These are phyloP conservation scores for Chlorella vulgaris DNA, from an alignment of 139 green algal genomes.

Conservation along the genomic window DNA sequence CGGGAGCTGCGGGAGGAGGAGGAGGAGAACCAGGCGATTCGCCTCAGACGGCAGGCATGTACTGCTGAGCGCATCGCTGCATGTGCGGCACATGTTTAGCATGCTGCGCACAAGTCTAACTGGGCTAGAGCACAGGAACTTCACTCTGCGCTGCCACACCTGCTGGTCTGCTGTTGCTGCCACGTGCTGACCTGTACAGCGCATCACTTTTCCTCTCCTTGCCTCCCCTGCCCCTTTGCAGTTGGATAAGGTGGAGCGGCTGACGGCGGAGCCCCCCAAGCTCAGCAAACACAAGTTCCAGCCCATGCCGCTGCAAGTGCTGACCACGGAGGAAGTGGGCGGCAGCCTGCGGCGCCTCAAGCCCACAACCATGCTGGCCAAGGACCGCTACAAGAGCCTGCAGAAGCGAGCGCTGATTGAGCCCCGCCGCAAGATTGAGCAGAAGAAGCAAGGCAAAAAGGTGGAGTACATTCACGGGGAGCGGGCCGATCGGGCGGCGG, in stretches of 20 bases:
- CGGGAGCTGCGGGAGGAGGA: constrained; percentile 35
- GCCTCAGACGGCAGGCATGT: constrained; percentile 38
- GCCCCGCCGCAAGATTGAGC: constrained; percentile 59
- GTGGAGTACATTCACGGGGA: constrained; percentile 53
- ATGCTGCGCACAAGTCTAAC: too few species aligned
- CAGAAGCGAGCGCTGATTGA: constrained; percentile 83
- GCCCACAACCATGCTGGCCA: constrained; percentile 44
- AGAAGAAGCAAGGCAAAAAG: constrained; percentile 49
- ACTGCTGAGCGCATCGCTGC: not conserved
- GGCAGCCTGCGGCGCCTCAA: constrained; percentile 70
- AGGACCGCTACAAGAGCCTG: constrained; percentile 79
- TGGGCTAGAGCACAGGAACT: too few species aligned
- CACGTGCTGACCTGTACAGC: too few species aligned
- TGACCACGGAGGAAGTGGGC: constrained; percentile 73
- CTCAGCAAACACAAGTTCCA: constrained; percentile 76
- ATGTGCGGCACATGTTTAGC: not conserved
- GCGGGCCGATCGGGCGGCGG: constrained; percentile 40
- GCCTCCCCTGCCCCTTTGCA: not conserved
- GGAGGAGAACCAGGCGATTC: constrained; percentile 33
- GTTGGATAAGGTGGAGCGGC: constrained; percentile 60
- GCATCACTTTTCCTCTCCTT: not conserved
- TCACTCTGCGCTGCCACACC: too few species aligned
- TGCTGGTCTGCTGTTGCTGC: too few species aligned
- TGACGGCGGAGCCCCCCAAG: constrained; percentile 53
- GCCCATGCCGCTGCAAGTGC: constrained; percentile 67